These are phyloP conservation scores for Pinus taeda DNA, from an alignment of 75 land plant species.

Conservation along the genomic window DNA sequence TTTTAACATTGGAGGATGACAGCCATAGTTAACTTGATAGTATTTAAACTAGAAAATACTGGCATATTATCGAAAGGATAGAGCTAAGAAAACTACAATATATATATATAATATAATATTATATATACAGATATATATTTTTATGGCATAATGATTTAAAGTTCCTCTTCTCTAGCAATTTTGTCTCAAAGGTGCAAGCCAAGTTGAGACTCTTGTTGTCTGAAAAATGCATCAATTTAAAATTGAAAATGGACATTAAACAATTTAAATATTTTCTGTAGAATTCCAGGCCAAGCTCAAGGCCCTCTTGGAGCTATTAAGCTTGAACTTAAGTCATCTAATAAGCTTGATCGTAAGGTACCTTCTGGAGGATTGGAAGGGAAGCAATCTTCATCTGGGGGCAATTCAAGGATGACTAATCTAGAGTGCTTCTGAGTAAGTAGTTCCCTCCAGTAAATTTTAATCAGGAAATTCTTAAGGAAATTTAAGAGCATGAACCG, in stretches of 20 bases:
- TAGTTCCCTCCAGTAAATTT: not conserved
- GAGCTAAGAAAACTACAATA: not conserved
- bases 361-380: slow-evolving; percentile 14
- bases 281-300: slow-evolving; percentile 21
- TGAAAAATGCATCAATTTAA: not conserved
- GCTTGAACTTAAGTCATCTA: slow-evolving; percentile 12
- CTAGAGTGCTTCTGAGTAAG: slow-evolving; percentile 2
- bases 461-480: not conserved
- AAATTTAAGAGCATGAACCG: not conserved
- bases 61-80: not conserved
- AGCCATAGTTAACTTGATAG: not conserved
- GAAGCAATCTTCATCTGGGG: slow-evolving; percentile 6
- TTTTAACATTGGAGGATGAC: not conserved
- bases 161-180: not conserved
- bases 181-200: not conserved
- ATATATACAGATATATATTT: too few relatives aligned
- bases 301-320: slow-evolving; percentile 6
- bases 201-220: not conserved
- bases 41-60: not conserved
- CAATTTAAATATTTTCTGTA: not conserved
- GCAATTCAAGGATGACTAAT: slow-evolving; percentile 10
- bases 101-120: too few relatives aligned
- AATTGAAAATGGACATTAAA: slow-evolving; percentile 2
- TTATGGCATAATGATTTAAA: not conserved
- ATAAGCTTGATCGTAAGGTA: not conserved